Evolutionary conservation across 192 early-diverging fungal species (phyloP).

Genomic region (Mortierella alpina): DNA sequence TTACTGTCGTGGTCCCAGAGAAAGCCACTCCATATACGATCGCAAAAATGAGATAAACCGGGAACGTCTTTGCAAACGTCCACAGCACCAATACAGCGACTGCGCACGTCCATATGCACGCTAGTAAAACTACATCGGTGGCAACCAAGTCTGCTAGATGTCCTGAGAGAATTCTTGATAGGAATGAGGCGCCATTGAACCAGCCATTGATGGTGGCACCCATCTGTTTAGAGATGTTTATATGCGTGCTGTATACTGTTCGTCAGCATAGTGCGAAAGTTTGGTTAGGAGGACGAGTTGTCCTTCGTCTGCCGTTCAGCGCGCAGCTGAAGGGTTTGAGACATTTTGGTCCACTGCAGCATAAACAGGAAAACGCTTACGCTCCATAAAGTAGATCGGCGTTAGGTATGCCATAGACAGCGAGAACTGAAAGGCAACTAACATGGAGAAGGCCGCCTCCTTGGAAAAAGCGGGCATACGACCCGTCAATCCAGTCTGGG

Average conservation of each 20-base stretch:
- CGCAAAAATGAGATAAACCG: slow-evolving; percentile 47
- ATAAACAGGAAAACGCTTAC: slow-evolving; percentile 3
- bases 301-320: not conserved
- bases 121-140: slow-evolving; percentile 40
- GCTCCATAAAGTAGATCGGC: slow-evolving; percentile 31
- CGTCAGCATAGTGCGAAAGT: not conserved
- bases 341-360: not conserved
- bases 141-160: slow-evolving; percentile 49
- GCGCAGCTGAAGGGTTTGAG: not conserved
- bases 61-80: slow-evolving; percentile 55
- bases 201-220: slow-evolving; percentile 32
- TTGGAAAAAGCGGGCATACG: slow-evolving; percentile 9
- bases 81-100: slow-evolving; percentile 55
- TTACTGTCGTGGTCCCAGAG: slow-evolving; percentile 60
- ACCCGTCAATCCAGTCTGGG: not conserved
- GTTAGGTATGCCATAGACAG: slow-evolving; percentile 37
- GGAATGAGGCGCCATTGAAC: slow-evolving; percentile 41
- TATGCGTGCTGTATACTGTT: slow-evolving; percentile 35
- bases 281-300: not conserved
- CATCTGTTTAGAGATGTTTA: slow-evolving; percentile 24
- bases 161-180: slow-evolving; percentile 27
- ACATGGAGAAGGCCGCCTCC: slow-evolving; percentile 3
- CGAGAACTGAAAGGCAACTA: slow-evolving; percentile 16
- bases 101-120: slow-evolving; percentile 17
- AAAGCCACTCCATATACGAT: slow-evolving; percentile 54